Conservation (phyloP, 2,329 filamentous ascomycete genomes). For the Fusarium illudens region DNA sequence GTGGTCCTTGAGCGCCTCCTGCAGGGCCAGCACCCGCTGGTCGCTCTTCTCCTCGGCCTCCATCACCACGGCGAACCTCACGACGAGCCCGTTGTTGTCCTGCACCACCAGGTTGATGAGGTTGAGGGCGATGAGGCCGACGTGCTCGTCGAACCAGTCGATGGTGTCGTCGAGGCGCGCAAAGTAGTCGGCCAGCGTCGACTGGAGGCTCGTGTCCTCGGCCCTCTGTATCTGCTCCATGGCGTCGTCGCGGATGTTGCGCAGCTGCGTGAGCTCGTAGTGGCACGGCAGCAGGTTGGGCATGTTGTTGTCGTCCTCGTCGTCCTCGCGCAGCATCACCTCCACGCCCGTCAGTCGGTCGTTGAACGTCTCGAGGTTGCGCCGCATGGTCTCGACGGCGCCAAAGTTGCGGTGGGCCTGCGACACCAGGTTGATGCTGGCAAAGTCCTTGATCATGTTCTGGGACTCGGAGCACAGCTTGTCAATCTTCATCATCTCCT, state of each 20-base stretch:
- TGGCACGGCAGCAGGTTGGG: constrained; percentile 89
- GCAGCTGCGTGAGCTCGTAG: constrained; percentile 88
- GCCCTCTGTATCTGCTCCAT: constrained; percentile 92
- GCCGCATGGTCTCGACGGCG: constrained; percentile 91
- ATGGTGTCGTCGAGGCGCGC: constrained; percentile 84
- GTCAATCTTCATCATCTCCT: constrained; percentile 99
- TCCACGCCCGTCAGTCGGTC: constrained; percentile 79
- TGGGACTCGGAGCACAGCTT: constrained; percentile 96
- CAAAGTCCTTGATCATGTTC: constrained; percentile 96
- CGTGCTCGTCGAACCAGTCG: constrained; percentile 94
- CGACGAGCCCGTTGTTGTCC: constrained; percentile 88
- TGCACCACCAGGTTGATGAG: constrained; percentile 86
- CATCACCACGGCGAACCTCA: constrained; percentile 89
- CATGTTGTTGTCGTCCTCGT: constrained; percentile 87
- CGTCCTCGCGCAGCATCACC: constrained; percentile 81
- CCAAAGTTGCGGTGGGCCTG: constrained; percentile 97
- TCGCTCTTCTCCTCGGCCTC: constrained; percentile 98
- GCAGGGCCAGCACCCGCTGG: constrained; percentile 86
- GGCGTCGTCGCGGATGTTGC: constrained; percentile 94
- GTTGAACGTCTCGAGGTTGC: constrained; percentile 87
- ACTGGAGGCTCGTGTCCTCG: constrained; percentile 76
- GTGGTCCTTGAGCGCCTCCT: constrained; percentile 95
- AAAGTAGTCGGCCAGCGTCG: constrained; percentile 91
- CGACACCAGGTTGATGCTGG: constrained; percentile 88
- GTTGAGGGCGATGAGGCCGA: constrained; percentile 88